phyloP scores from a whole-genome alignment of 2,329 filamentous ascomycete genomes.

The Penicillium decumbens region DNA sequence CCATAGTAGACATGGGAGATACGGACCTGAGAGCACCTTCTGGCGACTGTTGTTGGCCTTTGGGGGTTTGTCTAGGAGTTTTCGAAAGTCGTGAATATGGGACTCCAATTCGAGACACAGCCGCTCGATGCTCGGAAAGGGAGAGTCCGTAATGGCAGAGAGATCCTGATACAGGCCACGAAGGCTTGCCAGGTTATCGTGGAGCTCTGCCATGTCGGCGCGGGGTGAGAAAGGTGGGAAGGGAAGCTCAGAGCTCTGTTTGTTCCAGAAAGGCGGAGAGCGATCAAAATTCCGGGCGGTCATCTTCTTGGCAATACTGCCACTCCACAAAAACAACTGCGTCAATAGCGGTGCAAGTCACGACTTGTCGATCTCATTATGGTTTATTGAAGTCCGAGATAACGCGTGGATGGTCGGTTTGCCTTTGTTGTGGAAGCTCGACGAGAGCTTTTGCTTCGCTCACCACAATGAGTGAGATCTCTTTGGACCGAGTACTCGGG shows the following conservation, averaged over 20 bases:
- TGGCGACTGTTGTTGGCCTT: slow-evolving; percentile 73
- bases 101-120: slow-evolving; percentile 61
- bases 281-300: slow-evolving; percentile 36
- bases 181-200: slow-evolving; percentile 69
- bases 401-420: not conserved
- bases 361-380: slow-evolving; percentile 1
- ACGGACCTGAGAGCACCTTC: slow-evolving; percentile 62
- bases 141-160: slow-evolving; percentile 66
- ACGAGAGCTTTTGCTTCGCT: not conserved
- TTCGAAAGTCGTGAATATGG: slow-evolving; percentile 63
- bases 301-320: slow-evolving; percentile 11
- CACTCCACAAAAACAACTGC: slow-evolving; percentile 8
- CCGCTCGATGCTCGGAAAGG: slow-evolving; percentile 65
- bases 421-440: not conserved
- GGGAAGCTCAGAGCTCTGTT: slow-evolving; percentile 28
- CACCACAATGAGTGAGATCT: slow-evolving; percentile 41
- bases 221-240: slow-evolving; percentile 27
- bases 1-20: not conserved
- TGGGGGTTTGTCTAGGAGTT: slow-evolving; percentile 67
- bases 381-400: slow-evolving; percentile 4
- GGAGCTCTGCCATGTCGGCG: slow-evolving; percentile 49
- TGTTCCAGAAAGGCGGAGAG: slow-evolving; percentile 33
- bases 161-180: slow-evolving; percentile 84
- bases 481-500: slow-evolving; percentile 40
- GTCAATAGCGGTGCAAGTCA: slow-evolving; percentile 1